These are phyloP conservation scores for Cercospora sp. DNA, from an alignment of 2,329 filamentous ascomycete species.

Conservation along the genomic window DNA sequence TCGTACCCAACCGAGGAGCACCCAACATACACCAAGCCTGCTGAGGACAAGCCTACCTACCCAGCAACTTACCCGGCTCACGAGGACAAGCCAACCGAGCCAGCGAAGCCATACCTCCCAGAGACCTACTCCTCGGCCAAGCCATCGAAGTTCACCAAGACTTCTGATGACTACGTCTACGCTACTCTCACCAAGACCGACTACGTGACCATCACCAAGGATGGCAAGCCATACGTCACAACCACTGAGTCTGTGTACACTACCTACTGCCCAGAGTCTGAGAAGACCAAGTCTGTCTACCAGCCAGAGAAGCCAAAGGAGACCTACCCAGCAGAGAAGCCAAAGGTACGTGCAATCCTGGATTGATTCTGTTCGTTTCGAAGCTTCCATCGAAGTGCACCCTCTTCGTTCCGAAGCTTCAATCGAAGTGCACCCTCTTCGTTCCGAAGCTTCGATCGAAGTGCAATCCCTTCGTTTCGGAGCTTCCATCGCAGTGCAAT, in stretches of 20 bases:
- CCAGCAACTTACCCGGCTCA: slow-evolving; percentile 5
- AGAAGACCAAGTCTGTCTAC: slow-evolving; percentile 19
- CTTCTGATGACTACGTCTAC: slow-evolving; percentile 23
- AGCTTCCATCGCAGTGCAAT: too few relatives aligned
- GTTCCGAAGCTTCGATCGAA: too few relatives aligned
- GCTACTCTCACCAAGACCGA: slow-evolving; percentile 27
- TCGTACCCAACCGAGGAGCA: neutral
- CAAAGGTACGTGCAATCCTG: neutral
- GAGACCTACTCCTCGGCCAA: slow-evolving; percentile 5
- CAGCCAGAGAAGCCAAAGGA: neutral
- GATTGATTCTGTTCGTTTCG: too few relatives aligned
- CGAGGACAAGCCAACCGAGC: neutral
- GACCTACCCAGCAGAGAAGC: neutral
- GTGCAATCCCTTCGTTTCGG: too few relatives aligned
- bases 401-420: too few relatives aligned
- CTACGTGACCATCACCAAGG: slow-evolving; percentile 26
- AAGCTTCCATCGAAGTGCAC: too few relatives aligned
- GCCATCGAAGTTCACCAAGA: slow-evolving; percentile 14
- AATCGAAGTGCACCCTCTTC: too few relatives aligned
- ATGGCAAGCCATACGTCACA: slow-evolving; percentile 16
- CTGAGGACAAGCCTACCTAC: slow-evolving; percentile 3
- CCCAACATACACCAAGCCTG: neutral
- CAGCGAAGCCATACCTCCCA: slow-evolving; percentile 14
- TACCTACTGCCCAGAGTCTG: slow-evolving; percentile 29
- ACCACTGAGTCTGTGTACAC: slow-evolving; percentile 28